Base-by-base conservation (phyloP, 306 rosid species). In the Aeschynomene evenia region DNA sequence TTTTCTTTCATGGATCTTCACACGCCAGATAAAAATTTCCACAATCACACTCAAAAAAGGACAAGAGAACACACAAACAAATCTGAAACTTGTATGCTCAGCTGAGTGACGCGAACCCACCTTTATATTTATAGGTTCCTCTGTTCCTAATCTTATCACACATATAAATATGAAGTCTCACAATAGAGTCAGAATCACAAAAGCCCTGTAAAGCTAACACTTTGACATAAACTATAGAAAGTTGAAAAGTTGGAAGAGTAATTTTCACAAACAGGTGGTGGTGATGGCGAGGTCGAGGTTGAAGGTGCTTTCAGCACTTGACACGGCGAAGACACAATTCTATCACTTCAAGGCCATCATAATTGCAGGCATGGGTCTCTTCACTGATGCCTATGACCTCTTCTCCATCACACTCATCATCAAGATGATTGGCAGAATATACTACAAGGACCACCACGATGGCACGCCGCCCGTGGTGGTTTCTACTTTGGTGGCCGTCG, bases 361-460 rank as follows among this genome's bases (percentile, higher is more conserved):
- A 46, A 70, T 91, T 42, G 97, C 95, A 16, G 95, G 97, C 40
- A 88, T 91, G 97, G 95, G 97, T 1, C 87, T 91, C 39, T 91
- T 91, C 89, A 77, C 95, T 28, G 92, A 91, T 20, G 82, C 97
- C 23, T 91, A 86, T 48, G 90, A 83, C 72, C 89, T 88, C 48
- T 91, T 91, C 75, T 77, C 85, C 12, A 88, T 88, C 80, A 73
- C 88, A 14, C 85, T 81, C 12, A 74, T 88, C 75, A 56, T 72
- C 76, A 71, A 50, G 2, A 73, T 88, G 37, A 55, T 91, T 6
- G 90, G 92, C 16, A 78, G 89, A 42, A 62, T 84, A 2, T 86
- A 86, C 56, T 91, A 84, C 78, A 3, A 29, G 7, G 9, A 62
- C 26, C 3, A 4, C 0, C 0, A 4, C 2, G 1, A n/a, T 22